Percentiles rank a stretch among this genome's conserved stretches.
These are phyloP conservation scores for Lecanosticta acicola DNA, from an alignment of 2,329 filamentous ascomycete species.

Conservation along the genomic window DNA sequence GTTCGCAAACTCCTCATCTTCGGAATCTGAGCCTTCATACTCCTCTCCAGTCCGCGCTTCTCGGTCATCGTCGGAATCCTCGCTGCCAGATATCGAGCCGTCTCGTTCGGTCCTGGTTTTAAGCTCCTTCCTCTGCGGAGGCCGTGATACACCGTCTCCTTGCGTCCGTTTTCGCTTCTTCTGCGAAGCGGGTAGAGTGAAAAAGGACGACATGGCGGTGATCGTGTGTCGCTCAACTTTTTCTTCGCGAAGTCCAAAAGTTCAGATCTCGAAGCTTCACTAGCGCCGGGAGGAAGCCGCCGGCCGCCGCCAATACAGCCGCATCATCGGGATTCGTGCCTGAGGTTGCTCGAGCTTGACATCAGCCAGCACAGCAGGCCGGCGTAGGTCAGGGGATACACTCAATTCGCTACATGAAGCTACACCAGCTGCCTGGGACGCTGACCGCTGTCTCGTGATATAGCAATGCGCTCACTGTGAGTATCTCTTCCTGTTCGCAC, in stretches of 20 bases:
- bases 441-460: not conserved
- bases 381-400: not conserved
- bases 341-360: not conserved
- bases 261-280: not conserved
- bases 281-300: not conserved
- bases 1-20: constrained; percentile 65
- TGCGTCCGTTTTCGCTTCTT: constrained; percentile 77
- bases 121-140: constrained; percentile 40
- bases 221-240: constrained; percentile 4
- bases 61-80: constrained; percentile 60
- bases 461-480: not conserved
- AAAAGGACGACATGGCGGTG: constrained; percentile 80
- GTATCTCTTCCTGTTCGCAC: not conserved
- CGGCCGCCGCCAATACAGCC: not conserved
- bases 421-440: not conserved
- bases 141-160: constrained; percentile 49
- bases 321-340: not conserved
- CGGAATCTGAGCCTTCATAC: constrained; percentile 42
- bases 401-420: not conserved
- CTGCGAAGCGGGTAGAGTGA: constrained; percentile 78
- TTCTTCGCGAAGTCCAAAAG: constrained; percentile 1
- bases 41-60: constrained; percentile 29
- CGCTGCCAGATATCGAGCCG: constrained; percentile 83
- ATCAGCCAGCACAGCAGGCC: not conserved
- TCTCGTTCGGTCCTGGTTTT: constrained; percentile 52